These are phyloP conservation scores for Polymyxa betae DNA, from an alignment of 208 protist species.

Conservation along the genomic window DNA sequence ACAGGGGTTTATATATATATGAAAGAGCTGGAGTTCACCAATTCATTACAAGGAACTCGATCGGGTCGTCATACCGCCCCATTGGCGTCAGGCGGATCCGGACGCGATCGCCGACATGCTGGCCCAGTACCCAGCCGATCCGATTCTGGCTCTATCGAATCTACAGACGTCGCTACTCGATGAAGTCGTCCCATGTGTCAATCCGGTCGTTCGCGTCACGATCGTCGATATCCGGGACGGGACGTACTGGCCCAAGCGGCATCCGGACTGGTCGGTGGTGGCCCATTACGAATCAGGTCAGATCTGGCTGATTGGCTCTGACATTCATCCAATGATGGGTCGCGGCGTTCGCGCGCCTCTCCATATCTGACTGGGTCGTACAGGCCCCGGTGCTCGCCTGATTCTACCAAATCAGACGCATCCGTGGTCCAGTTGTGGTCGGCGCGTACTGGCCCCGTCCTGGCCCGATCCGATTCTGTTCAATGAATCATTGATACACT, in stretches of 20 bases:
- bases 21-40: too few relatives aligned
- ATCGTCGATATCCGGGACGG: slow-evolving; percentile 16
- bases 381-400: not conserved
- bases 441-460: not conserved
- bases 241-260: not conserved
- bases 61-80: not conserved
- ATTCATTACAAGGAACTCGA: not conserved
- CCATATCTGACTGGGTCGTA: not conserved
- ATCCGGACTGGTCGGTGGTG: not conserved
- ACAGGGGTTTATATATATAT: too few relatives aligned
- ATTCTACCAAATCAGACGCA: not conserved
- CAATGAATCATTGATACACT: not conserved
- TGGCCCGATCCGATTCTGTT: slow-evolving; percentile 8
- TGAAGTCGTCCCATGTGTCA: not conserved
- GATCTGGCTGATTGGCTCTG: too few relatives aligned
- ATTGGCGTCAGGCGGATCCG: not conserved
- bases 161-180: not conserved
- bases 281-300: not conserved
- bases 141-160: not conserved
- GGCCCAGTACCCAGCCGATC: slow-evolving; percentile 1
- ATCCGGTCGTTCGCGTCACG: slow-evolving; percentile 23
- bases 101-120: slow-evolving; percentile 22
- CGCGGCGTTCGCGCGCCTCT: not conserved
- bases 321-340: too few relatives aligned
- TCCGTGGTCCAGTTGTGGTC: not conserved